These are phyloP conservation scores for Tulasnella sp. DNA, from an alignment of 768 basidiomycete genomes.

Conservation along the genomic window DNA sequence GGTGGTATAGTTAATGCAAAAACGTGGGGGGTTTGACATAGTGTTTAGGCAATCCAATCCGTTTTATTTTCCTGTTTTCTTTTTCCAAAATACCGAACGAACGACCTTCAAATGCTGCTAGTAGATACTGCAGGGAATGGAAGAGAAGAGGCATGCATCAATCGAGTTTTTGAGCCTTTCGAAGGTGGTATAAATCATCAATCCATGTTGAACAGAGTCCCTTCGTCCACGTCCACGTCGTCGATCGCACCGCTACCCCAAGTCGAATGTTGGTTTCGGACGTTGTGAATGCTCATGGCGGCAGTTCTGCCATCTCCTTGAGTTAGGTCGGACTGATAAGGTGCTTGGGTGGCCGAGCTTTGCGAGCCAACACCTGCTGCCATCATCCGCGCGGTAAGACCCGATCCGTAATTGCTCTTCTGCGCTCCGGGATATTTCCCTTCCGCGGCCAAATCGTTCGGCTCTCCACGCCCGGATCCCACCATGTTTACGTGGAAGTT, in stretches of 20 bases:
- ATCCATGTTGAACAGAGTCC: conserved; percentile 28
- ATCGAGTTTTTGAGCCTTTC: not conserved
- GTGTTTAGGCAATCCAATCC: not conserved
- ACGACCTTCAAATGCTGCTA: not conserved
- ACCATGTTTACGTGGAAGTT: not conserved
- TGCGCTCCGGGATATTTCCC: not conserved
- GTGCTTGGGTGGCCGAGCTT: not conserved
- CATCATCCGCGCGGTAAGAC: conserved; percentile 22
- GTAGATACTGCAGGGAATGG: not conserved
- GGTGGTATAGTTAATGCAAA: not conserved
- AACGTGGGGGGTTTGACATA: not conserved
- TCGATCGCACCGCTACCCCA: conserved; percentile 17
- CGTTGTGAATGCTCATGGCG: not conserved
- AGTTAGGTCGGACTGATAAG: not conserved
- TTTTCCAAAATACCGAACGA: not conserved
- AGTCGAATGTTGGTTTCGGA: conserved; percentile 2
- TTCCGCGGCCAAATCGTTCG: not conserved
- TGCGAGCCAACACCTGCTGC: not conserved
- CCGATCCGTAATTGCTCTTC: conserved; percentile 19
- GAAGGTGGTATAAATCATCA: not conserved
- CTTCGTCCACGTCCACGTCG: conserved; percentile 26
- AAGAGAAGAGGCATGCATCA: not conserved
- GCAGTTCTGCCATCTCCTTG: not conserved
- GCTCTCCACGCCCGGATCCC: not conserved
- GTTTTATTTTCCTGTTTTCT: not conserved